phyloP scores from a whole-genome alignment of 306 rosid species.

The Potentilla sterilis region DNA sequence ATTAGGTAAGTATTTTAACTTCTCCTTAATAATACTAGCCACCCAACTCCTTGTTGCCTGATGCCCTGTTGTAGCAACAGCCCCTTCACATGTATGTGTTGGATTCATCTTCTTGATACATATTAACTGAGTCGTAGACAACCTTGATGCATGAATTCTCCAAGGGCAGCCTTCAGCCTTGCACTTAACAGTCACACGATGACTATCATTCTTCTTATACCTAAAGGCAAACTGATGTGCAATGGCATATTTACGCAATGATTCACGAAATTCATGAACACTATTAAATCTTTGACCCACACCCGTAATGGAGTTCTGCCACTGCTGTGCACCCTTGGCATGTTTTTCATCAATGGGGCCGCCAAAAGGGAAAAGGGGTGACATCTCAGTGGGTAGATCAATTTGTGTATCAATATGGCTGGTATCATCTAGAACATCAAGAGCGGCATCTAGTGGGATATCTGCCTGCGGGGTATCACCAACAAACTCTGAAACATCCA shows the following conservation, averaged over 20 bases:
- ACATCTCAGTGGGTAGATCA: conserved; percentile 40
- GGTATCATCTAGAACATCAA: conserved; percentile 49
- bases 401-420: conserved; percentile 49
- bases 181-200: conserved; percentile 97
- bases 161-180: conserved; percentile 98
- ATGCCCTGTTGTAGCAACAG: conserved; percentile 85
- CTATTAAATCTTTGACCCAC: conserved; percentile 91
- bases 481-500: conserved; percentile 32
- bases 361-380: conserved; percentile 44
- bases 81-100: conserved; percentile 81
- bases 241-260: conserved; percentile 92
- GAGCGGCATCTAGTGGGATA: conserved; percentile 40
- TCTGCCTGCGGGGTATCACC: conserved; percentile 41
- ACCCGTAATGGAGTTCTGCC: conserved; percentile 95
- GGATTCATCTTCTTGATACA: conserved; percentile 96
- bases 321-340: conserved; percentile 80
- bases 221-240: conserved; percentile 93
- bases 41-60: conserved; percentile 99
- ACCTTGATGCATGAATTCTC: conserved; percentile 98
- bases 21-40: conserved; percentile 94
- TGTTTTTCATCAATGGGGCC: conserved; percentile 52
- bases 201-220: conserved; percentile 97
- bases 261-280: conserved; percentile 90
- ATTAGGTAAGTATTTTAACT: conserved; percentile 72
- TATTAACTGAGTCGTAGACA: conserved; percentile 89